Conservation (phyloP, 805 yeast species). For the Kodamaea nitidulidarum region DNA sequence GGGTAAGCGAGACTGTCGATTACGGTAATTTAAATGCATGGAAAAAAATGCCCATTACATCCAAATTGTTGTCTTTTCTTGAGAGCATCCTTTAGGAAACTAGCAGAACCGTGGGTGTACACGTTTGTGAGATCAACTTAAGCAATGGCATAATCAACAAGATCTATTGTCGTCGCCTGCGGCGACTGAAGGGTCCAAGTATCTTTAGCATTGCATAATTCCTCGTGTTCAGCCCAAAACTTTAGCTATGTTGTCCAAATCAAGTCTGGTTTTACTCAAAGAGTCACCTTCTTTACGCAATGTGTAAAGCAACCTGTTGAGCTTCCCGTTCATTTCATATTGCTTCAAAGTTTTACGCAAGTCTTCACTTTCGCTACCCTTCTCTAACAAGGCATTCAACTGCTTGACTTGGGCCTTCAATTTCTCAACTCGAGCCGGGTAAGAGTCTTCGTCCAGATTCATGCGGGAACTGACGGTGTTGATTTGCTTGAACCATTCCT, state of each 20-base stretch:
- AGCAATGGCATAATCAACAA: too few species aligned
- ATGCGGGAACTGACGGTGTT: constrained; percentile 19
- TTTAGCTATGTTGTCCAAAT: constrained; percentile 1
- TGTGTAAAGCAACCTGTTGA: constrained; percentile 1
- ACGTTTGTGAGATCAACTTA: background rate
- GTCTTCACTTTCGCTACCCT: background rate
- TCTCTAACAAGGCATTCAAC: constrained; percentile 10
- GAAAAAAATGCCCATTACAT: constrained; percentile 2
- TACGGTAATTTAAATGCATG: constrained; percentile 6
- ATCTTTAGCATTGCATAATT: too few species aligned
- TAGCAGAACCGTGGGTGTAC: too few species aligned
- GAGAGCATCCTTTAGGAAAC: background rate
- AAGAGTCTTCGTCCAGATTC: background rate
- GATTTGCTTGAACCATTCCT: constrained; percentile 35
- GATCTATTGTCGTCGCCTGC: too few species aligned
- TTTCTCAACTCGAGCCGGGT: constrained; percentile 11
- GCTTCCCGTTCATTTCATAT: constrained; percentile 15
- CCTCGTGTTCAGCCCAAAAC: too few species aligned
- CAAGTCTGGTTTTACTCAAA: background rate
- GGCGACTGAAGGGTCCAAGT: too few species aligned
- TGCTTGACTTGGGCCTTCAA: constrained; percentile 19
- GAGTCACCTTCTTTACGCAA: constrained; percentile 1
- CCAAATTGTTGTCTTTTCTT: background rate
- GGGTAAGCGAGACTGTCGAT: constrained; percentile 8
- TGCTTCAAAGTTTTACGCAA: constrained; percentile 12